A percentile compares a stretch with the other conserved stretches of the same genome.
Conservation (phyloP, 306 rosid genomes). For the Gleditsia sinensis region DNA sequence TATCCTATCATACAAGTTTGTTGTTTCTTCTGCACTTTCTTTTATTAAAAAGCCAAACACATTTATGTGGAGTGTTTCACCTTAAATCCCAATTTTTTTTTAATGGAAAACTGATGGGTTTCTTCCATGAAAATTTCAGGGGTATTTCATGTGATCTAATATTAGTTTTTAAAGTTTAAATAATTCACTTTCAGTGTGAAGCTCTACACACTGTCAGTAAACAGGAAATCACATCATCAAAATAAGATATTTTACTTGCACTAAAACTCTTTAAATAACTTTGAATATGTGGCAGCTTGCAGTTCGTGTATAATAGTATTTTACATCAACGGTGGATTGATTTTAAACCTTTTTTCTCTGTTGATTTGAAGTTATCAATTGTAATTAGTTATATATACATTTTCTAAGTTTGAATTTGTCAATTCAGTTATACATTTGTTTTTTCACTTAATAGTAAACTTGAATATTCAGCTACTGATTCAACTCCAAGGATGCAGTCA, state of each 20-base stretch:
- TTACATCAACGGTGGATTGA: neutral
- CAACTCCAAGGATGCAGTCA: too few relatives aligned
- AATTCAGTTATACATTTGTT: neutral
- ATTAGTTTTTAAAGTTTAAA: neutral
- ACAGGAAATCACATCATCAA: slow-evolving; percentile 2
- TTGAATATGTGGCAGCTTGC: neutral
- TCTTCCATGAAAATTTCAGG: neutral
- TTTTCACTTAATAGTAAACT: too few relatives aligned
- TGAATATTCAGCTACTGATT: too few relatives aligned
- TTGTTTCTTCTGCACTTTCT: slow-evolving; percentile 12
- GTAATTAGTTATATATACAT: neutral
- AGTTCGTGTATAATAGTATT: neutral
- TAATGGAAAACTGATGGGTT: slow-evolving; percentile 2
- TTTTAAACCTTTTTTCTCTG: neutral
- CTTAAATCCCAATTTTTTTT: slow-evolving; percentile 16
- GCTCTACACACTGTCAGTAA: neutral
- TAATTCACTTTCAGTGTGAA: slow-evolving; percentile 1
- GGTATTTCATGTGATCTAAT: slow-evolving; percentile 10
- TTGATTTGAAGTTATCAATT: slow-evolving; percentile 3
- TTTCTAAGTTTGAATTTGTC: neutral
- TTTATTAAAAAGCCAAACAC: neutral
- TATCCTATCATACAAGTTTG: neutral
- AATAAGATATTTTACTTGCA: slow-evolving; percentile 22
- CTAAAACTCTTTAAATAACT: neutral
- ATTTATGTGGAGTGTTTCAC: neutral